phyloP scores from a whole-genome alignment of 179 eudicot genomes.

The Carnegiea gigantea region DNA sequence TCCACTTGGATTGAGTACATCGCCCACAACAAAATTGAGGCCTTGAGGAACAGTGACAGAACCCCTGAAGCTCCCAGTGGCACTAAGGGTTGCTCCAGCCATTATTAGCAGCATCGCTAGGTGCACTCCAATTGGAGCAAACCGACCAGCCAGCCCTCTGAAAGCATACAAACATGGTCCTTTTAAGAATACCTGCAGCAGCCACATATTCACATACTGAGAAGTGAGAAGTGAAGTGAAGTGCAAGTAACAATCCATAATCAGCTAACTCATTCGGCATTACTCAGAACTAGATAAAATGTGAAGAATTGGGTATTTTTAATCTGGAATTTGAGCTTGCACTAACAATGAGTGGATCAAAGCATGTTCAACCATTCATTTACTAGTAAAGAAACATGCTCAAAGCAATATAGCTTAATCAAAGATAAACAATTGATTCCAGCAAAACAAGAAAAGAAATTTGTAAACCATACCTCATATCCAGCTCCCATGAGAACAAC shows the following conservation, averaged over 20 bases:
- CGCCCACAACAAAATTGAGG: slow-evolving; percentile 85
- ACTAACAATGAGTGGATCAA: not conserved
- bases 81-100: slow-evolving; percentile 93
- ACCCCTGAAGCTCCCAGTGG: slow-evolving; percentile 93
- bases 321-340: not conserved
- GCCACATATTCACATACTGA: slow-evolving; percentile 15
- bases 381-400: not conserved
- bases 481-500: slow-evolving; percentile 91
- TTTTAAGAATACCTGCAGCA: slow-evolving; percentile 71
- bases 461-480: slow-evolving; percentile 63
- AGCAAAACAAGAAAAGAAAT: slow-evolving; percentile 8
- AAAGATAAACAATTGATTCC: not conserved
- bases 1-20: slow-evolving; percentile 80
- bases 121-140: slow-evolving; percentile 97
- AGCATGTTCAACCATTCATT: not conserved
- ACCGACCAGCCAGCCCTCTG: slow-evolving; percentile 89
- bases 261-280: not conserved
- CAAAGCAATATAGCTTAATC: not conserved
- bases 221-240: not conserved
- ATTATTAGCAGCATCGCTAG: slow-evolving; percentile 82
- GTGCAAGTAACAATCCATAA: not conserved
- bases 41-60: slow-evolving; percentile 95
- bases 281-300: not conserved
- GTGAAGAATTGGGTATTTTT: not conserved
- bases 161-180: slow-evolving; percentile 94